phyloP scores from a whole-genome alignment of 192 early-diverging fungal genomes.

The Coemansia sp. region DNA sequence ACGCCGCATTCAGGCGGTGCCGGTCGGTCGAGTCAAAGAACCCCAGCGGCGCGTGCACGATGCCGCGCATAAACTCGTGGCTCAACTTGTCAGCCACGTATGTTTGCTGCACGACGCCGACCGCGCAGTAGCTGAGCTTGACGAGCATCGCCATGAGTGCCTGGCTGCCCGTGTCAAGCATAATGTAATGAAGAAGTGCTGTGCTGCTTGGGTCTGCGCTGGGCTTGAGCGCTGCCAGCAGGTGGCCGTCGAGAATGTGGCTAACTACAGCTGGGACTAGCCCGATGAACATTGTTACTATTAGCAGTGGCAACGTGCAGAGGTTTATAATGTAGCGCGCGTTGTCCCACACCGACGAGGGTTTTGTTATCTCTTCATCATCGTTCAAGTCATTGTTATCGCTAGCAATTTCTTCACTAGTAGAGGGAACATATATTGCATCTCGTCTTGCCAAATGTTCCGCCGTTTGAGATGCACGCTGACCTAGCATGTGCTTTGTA shows the following conservation, averaged over 20 bases:
- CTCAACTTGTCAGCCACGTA: conserved; percentile 14
- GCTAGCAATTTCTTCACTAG: not conserved
- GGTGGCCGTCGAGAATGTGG: conserved; percentile 22
- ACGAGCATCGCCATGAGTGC: not conserved
- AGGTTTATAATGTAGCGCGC: not conserved
- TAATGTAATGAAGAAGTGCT: conserved; percentile 15
- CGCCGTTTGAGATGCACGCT: too few relatives aligned
- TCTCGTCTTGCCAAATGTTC: too few relatives aligned
- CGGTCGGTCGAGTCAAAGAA: conserved; percentile 30
- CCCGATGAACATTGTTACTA: not conserved
- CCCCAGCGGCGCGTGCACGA: conserved; percentile 33
- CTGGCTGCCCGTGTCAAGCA: conserved; percentile 16
- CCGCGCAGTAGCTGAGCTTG: not conserved
- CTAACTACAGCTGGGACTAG: not conserved
- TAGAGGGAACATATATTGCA: not conserved
- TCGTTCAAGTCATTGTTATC: not conserved
- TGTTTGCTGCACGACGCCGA: not conserved
- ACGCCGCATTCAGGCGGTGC: conserved; percentile 13
- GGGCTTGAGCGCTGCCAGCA: conserved; percentile 13
- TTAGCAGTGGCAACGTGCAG: not conserved
- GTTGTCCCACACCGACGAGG: not conserved
- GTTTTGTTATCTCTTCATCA: not conserved
- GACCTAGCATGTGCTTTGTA: too few relatives aligned
- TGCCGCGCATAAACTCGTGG: conserved; percentile 13
- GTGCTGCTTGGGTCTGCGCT: conserved; percentile 6